phyloP scores from a whole-genome alignment of 441 rosid genomes.

The Flueggea neowawraea region DNA sequence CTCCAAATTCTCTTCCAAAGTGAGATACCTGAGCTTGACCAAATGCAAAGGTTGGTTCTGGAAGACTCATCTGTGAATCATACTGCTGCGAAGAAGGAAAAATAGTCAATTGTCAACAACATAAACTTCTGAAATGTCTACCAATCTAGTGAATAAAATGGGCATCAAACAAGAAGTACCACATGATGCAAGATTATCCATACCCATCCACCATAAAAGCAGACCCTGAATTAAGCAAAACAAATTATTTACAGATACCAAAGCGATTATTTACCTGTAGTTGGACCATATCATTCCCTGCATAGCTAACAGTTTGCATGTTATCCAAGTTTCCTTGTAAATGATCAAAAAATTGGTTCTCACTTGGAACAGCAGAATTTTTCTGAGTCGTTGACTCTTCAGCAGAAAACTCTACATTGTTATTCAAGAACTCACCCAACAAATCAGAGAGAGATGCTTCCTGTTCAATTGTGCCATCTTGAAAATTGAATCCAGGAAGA shows the following conservation, averaged over 20 bases:
- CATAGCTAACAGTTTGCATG: constrained; percentile 15
- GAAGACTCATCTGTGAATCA: constrained; percentile 25
- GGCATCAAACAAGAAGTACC: background rate
- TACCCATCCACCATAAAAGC: background rate
- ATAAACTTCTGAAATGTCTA: background rate
- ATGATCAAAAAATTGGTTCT: constrained; percentile 24
- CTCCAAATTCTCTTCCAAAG: constrained; percentile 23
- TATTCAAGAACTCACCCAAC: constrained; percentile 47
- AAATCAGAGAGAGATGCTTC: constrained; percentile 50
- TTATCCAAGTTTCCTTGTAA: constrained; percentile 21
- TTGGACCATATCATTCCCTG: constrained; percentile 28
- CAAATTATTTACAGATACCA: background rate
- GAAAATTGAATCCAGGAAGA: constrained; percentile 37
- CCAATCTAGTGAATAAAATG: background rate
- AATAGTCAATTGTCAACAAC: constrained; percentile 10
- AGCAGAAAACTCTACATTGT: constrained; percentile 36
- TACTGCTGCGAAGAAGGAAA: constrained; percentile 19
- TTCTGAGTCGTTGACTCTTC: constrained; percentile 40
- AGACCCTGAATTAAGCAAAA: background rate
- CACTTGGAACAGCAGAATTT: constrained; percentile 23
- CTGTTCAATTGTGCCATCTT: constrained; percentile 47
- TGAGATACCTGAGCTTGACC: constrained; percentile 17
- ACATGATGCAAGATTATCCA: background rate
- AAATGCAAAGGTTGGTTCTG: constrained; percentile 29
- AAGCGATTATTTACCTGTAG: constrained; percentile 36